phyloP scores from a whole-genome alignment of 495 filamentous ascomycete species.

The Penicillium alfredii region DNA sequence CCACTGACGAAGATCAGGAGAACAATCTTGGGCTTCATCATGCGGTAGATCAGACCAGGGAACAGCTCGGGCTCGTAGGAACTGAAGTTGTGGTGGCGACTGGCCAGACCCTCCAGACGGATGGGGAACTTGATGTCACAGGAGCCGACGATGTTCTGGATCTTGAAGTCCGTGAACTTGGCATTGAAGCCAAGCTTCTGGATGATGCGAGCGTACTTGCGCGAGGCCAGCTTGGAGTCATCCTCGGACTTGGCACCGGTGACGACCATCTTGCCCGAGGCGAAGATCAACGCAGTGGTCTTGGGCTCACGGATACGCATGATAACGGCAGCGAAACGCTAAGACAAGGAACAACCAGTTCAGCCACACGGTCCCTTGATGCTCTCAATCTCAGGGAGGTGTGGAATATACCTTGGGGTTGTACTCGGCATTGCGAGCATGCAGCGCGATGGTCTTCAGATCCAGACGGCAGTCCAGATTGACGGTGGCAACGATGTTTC shows the following conservation, averaged over 20 bases:
- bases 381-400: constrained; percentile 35
- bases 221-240: constrained; percentile 90
- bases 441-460: constrained; percentile 97
- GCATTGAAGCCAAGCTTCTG: constrained; percentile 99
- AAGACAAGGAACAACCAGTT: constrained; percentile 40
- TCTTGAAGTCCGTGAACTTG: constrained; percentile 99
- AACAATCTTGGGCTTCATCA: constrained; percentile 99
- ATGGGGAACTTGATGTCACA: constrained; percentile 99
- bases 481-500: constrained; percentile 99
- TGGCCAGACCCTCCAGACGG: constrained; percentile 89
- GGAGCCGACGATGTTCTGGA: constrained; percentile 98
- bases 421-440: constrained; percentile 98
- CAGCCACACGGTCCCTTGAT: constrained; percentile 44
- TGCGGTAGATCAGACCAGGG: constrained; percentile 98
- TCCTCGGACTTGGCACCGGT: constrained; percentile 98
- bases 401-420: constrained; percentile 77
- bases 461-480: constrained; percentile 97
- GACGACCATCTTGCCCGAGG: constrained; percentile 98
- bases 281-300: constrained; percentile 96
- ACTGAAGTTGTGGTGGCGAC: constrained; percentile 97
- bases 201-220: constrained; percentile 98
- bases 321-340: constrained; percentile 99
- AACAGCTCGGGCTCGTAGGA: constrained; percentile 98
- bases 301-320: constrained; percentile 99
- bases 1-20: constrained; percentile 97